phyloP scores from a whole-genome alignment of 1,284 basidiomycete species.

The Pseudomicrostroma phylloplanum region DNA sequence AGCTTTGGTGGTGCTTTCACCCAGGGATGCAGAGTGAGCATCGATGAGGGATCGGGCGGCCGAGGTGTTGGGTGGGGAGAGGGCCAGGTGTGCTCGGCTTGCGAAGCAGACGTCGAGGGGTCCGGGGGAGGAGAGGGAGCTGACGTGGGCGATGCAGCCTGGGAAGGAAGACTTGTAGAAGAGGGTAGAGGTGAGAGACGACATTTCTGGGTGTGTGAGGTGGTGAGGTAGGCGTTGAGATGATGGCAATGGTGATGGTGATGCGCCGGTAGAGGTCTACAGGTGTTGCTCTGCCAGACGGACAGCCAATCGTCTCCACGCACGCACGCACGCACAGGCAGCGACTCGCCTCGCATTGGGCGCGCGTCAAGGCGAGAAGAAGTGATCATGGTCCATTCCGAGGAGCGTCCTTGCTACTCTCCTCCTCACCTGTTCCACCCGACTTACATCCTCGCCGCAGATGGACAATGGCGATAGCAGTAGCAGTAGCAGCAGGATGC shows the following conservation, averaged over 20 bases:
- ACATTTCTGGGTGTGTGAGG: neutral
- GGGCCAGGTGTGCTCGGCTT: neutral
- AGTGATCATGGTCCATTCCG: constrained; percentile 3
- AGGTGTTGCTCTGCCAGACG: neutral
- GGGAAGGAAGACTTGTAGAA: constrained; percentile 8
- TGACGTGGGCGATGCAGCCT: neutral
- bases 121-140: neutral
- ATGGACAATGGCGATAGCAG: too few species aligned
- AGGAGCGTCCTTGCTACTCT: too few species aligned
- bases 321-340: constrained; percentile 4
- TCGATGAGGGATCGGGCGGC: constrained; percentile 2
- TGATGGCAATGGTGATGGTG: neutral
- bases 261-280: neutral
- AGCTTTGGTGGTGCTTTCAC: constrained; percentile 12
- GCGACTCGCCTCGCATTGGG: neutral
- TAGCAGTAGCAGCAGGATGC: too few species aligned
- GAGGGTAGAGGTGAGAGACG: neutral
- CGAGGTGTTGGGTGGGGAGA: neutral
- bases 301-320: neutral
- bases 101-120: neutral
- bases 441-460: too few species aligned
- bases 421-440: neutral
- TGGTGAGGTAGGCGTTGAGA: neutral
- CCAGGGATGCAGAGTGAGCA: neutral
- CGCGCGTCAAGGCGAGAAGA: constrained; percentile 2